Evolutionary conservation across 768 basidiomycete species (phyloP), one percentile per base, ranked within the genome.

Genomic region (Podaxis mareebaensis): DNA sequence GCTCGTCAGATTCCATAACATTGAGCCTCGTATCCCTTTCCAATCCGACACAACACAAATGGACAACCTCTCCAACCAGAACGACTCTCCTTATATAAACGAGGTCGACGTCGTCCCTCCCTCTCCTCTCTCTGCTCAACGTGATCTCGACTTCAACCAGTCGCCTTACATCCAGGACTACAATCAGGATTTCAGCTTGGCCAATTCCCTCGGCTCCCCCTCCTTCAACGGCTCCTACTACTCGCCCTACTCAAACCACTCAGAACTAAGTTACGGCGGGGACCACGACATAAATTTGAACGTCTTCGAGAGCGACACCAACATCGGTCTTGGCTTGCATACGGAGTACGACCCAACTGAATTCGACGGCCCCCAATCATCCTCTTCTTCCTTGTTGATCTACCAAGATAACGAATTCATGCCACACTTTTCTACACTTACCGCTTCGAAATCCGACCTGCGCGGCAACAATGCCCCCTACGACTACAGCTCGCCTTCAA

Each of bases 321-420:
- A 73, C 74, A 52, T 72, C 66, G 65, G 73, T 73, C 67, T 70
- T 72, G 60, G 67, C 60, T 70, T 69, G 70, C 64, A 68, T 75
- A 73, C 70, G 58, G 87, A 86, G 33, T 92, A 93, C 82, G 85
- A 92, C 71, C 91, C 91, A 3, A 73, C 83, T 30, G 88, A 92
- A 61, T 92, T 85, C 79, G 91, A 93, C 76, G 69, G 76, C 4
- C 86, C 89, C 20, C 73, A 79, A 63, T 75, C 81, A 36, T 69
- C 73, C 28, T 70, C 73, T 51, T 70, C 73, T 51, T 75, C 75
- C 24, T 80, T 87, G 11, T 80, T 92, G 67, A 83, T 89, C 76
- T 87, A 88, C 73, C 77, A 76, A 72, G 83, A 87, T 69, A 65
- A 68, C 68, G 81, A 82, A 11, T 85, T 76, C 67, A 79, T 82